phyloP scores from a whole-genome alignment of 805 yeast genomes.

The Schwanniomyces vanrijiae region DNA sequence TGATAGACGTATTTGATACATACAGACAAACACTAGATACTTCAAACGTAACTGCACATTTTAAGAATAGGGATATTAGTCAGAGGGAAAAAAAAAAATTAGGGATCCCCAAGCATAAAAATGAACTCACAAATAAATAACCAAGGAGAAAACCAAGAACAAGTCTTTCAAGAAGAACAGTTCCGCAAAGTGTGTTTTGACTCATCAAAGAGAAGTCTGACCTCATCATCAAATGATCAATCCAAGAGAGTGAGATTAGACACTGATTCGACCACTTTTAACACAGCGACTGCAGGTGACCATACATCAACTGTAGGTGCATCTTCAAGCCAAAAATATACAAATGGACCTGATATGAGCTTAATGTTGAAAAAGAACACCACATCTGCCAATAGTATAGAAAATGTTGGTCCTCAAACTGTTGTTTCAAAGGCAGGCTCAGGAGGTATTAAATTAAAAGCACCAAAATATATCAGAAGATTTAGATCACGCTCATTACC shows the following conservation, averaged over 20 bases:
- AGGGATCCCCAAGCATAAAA: background rate
- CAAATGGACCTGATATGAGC: slow-evolving; percentile 1
- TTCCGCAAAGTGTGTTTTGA: slow-evolving; percentile 36
- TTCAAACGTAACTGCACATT: background rate
- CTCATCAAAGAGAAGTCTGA: slow-evolving; percentile 9
- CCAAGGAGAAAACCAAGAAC: slow-evolving; percentile 30
- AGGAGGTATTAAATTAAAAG: slow-evolving; percentile 14
- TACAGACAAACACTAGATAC: background rate
- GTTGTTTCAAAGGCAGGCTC: background rate
- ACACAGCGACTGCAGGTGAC: background rate
- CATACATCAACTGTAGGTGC: background rate
- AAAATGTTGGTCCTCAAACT: background rate
- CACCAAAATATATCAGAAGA: slow-evolving; percentile 35
- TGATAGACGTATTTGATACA: background rate
- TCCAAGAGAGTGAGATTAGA: slow-evolving; percentile 22
- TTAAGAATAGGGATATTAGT: background rate
- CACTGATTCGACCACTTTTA: slow-evolving; percentile 3
- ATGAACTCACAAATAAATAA: slow-evolving; percentile 34
- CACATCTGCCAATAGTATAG: background rate
- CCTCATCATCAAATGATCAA: slow-evolving; percentile 11
- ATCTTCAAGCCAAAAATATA: background rate
- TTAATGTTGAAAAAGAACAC: slow-evolving; percentile 6
- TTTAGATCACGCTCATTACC: slow-evolving; percentile 43
- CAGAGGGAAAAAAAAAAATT: background rate
- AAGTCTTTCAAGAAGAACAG: slow-evolving; percentile 29